A percentile compares a stretch with the other conserved stretches of the same genome.
Evolutionary conservation across 306 rosid species (phyloP).

Genomic region (Elaeagnus macrophylla): DNA sequence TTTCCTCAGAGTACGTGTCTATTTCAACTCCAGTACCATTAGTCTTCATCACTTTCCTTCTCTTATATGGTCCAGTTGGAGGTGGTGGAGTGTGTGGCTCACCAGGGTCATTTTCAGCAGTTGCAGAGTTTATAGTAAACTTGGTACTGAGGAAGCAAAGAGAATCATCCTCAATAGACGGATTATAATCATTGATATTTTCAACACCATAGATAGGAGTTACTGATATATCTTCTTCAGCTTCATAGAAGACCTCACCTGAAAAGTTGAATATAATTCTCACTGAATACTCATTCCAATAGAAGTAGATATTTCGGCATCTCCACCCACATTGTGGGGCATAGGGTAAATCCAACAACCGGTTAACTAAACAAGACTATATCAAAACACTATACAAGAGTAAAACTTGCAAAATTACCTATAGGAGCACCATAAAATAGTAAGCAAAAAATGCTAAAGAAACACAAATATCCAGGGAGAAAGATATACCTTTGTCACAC

Average conservation of each 20-base stretch:
- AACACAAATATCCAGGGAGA: too few species aligned
- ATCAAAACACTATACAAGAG: background rate
- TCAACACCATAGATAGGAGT: slow-evolving; percentile 32
- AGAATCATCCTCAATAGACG: slow-evolving; percentile 29
- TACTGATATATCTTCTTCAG: slow-evolving; percentile 39
- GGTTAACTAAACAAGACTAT: background rate
- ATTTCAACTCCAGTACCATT: slow-evolving; percentile 18
- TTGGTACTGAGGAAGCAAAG: slow-evolving; percentile 21
- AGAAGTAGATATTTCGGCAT: background rate
- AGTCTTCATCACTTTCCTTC: slow-evolving; percentile 51
- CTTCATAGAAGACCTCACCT: slow-evolving; percentile 82
- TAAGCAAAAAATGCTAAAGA: background rate
- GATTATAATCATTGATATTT: slow-evolving; percentile 17
- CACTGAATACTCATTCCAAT: slow-evolving; percentile 18
- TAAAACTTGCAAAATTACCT: background rate
- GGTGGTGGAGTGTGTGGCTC: slow-evolving; percentile 58
- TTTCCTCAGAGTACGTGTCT: slow-evolving; percentile 31
- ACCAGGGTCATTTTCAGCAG: slow-evolving; percentile 18
- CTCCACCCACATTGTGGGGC: too few species aligned
- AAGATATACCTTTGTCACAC: too few species aligned
- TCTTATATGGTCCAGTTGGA: slow-evolving; percentile 66
- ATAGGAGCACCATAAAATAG: background rate
- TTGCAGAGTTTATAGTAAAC: slow-evolving; percentile 24
- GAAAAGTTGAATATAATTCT: slow-evolving; percentile 23
- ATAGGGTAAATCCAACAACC: background rate